Base-by-base conservation (phyloP, 257 asterid species). In the Nicotiana noctiflora region DNA sequence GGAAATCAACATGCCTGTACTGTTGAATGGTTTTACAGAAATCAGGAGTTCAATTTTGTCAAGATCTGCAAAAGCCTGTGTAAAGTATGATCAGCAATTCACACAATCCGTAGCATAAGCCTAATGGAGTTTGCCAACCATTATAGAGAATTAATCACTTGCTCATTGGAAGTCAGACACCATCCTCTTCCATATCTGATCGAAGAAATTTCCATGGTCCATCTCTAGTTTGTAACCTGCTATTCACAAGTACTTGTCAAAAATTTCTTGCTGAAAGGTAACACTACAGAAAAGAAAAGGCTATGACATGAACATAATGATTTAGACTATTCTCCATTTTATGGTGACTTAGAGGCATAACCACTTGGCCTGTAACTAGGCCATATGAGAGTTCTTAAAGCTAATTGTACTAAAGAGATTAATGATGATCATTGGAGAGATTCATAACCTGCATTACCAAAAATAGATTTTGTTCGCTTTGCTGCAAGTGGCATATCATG, bases 201-300 rank as follows among this genome's bases (percentile, higher is more conserved):
- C 77, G 79, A 1, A 95, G 83, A 85, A 90, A 88, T 81, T 86
- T 89, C 99, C 99, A 95, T 21, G 96, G 99, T 57, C 97, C 99
- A 18, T 80, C 89, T 88, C 93, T 87, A 29, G 91, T 87, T 85
- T 90, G 84, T 84, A 95, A 75, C 91, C 99, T 95, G 89, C 66
- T 75, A 88, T 75, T 72, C 31, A 79, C 52, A 55, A 44, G 61
- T 46, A 72, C 74, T 77, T 79, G 68, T 76, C 64, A 81, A 14
- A 15, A 18, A 8, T 23, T 23, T 34, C n/a, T 31, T 6, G 6
- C 25, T 78, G 63, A 14, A 27, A 25, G 25, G 57, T 34, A 77
- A 31, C 52, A 70, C 17, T n/a, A 60, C 6, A 49, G 8, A 64
- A 52, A 25, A 61, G 49, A 61, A 80, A 76, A 11, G 18, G 17